Conservation (phyloP, 176 grass and related monocot species). For the Thinopyrum elongatum region DNA sequence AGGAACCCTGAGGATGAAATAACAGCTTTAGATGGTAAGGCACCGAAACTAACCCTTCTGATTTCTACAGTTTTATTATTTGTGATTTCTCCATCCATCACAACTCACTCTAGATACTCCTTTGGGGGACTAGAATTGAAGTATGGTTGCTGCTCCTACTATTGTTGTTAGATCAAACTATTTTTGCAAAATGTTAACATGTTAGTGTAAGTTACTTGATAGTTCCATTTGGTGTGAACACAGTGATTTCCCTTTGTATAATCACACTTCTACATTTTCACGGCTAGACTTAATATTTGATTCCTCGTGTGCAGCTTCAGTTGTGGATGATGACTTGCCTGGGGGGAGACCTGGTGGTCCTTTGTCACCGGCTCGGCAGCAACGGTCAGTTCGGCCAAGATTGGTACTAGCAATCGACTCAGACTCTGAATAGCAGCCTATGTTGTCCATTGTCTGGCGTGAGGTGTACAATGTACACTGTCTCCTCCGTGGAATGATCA, state of each 20-base stretch:
- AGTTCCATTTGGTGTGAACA: background rate
- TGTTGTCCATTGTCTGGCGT: background rate
- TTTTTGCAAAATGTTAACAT: background rate
- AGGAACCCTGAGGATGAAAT: slow-evolving; percentile 22
- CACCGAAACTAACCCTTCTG: background rate
- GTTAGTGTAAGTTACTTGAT: background rate
- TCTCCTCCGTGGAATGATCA: slow-evolving; percentile 18
- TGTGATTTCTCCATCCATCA: background rate
- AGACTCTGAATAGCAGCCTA: slow-evolving; percentile 60
- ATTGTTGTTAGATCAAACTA: background rate
- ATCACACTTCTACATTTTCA: background rate
- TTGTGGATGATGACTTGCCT: background rate
- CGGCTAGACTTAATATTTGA: slow-evolving; percentile 1
- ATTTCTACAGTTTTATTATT: slow-evolving; percentile 7
- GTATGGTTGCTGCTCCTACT: background rate
- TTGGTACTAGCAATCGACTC: slow-evolving; percentile 51
- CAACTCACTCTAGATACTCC: background rate
- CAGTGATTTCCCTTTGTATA: background rate
- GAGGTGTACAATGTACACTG: background rate
- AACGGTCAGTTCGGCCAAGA: slow-evolving; percentile 44
- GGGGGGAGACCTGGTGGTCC: background rate
- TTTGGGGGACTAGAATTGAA: background rate
- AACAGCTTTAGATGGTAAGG: slow-evolving; percentile 23
- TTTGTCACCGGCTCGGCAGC: background rate
- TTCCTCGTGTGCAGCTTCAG: slow-evolving; percentile 45